Percentiles rank a stretch among this genome's conserved stretches.
phyloP scores from a whole-genome alignment of 2,329 filamentous ascomycete species.

The Trichoderma koningiopsis region DNA sequence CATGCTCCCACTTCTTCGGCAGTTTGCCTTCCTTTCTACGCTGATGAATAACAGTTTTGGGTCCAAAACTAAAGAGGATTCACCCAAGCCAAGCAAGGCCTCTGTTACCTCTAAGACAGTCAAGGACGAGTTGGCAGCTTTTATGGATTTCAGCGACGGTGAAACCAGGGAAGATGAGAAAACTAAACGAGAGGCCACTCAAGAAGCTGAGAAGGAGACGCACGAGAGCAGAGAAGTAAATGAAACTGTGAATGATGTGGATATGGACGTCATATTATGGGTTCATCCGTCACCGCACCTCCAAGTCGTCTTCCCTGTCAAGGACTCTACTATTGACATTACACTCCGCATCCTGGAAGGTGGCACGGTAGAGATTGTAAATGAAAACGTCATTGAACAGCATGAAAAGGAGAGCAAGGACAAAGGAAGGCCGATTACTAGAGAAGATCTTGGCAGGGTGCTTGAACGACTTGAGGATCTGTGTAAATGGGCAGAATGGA shows the following conservation, averaged over 20 bases:
- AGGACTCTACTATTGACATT: slow-evolving; percentile 52
- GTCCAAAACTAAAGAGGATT: slow-evolving; percentile 34
- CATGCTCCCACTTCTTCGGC: slow-evolving; percentile 72
- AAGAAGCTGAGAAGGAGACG: background rate
- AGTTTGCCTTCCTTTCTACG: slow-evolving; percentile 71
- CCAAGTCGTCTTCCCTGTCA: slow-evolving; percentile 58
- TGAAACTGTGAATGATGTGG: slow-evolving; percentile 31
- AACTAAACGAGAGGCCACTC: background rate
- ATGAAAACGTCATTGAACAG: slow-evolving; percentile 53
- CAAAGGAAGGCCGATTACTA: slow-evolving; percentile 42
- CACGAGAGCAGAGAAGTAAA: background rate
- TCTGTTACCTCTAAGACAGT: slow-evolving; percentile 33
- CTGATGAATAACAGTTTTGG: slow-evolving; percentile 66
- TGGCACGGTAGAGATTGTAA: slow-evolving; percentile 58
- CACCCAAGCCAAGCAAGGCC: background rate
- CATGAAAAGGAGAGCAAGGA: slow-evolving; percentile 26
- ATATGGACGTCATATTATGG: slow-evolving; percentile 56
- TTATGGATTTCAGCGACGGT: slow-evolving; percentile 31
- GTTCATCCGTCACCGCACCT: slow-evolving; percentile 53
- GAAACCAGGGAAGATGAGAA: background rate
- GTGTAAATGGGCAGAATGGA: slow-evolving; percentile 57
- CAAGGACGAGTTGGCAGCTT: slow-evolving; percentile 39
- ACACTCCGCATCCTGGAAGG: slow-evolving; percentile 62
- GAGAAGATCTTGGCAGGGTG: slow-evolving; percentile 47
- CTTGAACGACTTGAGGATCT: slow-evolving; percentile 56